Base-by-base conservation (phyloP, 345 rosid genomes). In the Ceriops decandra region DNA sequence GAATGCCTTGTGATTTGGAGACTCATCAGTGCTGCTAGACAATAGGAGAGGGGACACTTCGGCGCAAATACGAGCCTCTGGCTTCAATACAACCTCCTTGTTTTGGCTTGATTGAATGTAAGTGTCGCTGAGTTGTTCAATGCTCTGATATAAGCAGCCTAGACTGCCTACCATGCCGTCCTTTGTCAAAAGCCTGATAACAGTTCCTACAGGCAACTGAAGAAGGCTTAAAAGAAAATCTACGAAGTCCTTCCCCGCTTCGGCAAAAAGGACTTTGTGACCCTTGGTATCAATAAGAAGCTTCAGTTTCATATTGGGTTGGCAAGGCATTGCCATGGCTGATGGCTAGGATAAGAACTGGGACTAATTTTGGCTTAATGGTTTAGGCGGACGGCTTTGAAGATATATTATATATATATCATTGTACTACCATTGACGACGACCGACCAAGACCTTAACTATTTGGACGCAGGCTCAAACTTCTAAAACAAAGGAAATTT, bases 111-210 rank as follows among this genome's bases (percentile, higher is more conserved):
- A 33, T 26, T 59, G 67, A 15, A 75, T 1, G 17, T 49, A 69
- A 13, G 66, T 2, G 1, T 58, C 66, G 13, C n/a, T 42, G 1
- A 69, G 49, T 10, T 60, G n/a, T 42, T 75, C 62, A 2, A 64
- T 32, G 63, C 70, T 75, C 11, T 32, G n/a, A 5, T 76, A 66
- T 0, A 76, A 32, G n/a, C 9, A 3, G 5, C 56, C 38, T 0
- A 72, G 5, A 62, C 54, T 56, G 5, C 83, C 75, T 4, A 49
- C 64, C 68, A 47, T 64, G 21, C 20, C 13, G 32, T 68, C 1
- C 27, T 63, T 5, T 9, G 21, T 57, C 0, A 74, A 20, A 10
- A 74, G 70, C 71, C 28, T 52, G 13, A 62, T 51, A 36, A 64
- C 57, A 4, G 46, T 51, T 11, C 68, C 68, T 15, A 64, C 0